phyloP scores from a whole-genome alignment of 2,329 filamentous ascomycete species.

The Chalara sp. region DNA sequence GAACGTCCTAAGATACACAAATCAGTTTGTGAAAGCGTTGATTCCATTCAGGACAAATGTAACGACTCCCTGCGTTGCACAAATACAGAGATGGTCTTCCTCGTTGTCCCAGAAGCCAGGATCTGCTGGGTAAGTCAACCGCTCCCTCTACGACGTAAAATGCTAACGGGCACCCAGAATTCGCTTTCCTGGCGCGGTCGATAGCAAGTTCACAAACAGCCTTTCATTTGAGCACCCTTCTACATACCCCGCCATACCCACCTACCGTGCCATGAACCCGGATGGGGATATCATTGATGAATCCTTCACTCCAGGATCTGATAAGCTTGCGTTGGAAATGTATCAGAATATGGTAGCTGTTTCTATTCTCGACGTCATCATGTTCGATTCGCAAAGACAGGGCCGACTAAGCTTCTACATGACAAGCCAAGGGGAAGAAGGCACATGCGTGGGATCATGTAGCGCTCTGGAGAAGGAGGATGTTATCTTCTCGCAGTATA shows the following conservation, averaged over 20 bases:
- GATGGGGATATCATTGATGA: slow-evolving; percentile 78
- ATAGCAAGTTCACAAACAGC: slow-evolving; percentile 81
- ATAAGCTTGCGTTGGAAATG: slow-evolving; percentile 21
- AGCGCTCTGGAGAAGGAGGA: slow-evolving; percentile 79
- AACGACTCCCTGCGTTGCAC: not conserved
- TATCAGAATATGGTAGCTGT: slow-evolving; percentile 57
- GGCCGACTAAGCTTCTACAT: slow-evolving; percentile 68
- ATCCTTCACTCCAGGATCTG: slow-evolving; percentile 48
- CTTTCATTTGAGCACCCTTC: slow-evolving; percentile 73
- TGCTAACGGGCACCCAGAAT: slow-evolving; percentile 25
- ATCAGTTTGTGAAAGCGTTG: not conserved
- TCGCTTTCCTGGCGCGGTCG: slow-evolving; percentile 83
- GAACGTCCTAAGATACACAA: no score
- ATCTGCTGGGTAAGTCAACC: slow-evolving; percentile 17
- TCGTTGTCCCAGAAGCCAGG: slow-evolving; percentile 22
- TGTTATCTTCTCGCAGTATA: slow-evolving; percentile 89
- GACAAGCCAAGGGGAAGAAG: slow-evolving; percentile 60
- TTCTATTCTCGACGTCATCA: slow-evolving; percentile 90
- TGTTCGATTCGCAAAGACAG: slow-evolving; percentile 96
- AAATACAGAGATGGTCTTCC: slow-evolving; percentile 18
- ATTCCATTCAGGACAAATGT: not conserved
- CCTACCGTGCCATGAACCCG: slow-evolving; percentile 87
- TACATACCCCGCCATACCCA: slow-evolving; percentile 70
- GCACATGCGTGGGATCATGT: slow-evolving; percentile 82
- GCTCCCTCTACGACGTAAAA: not conserved